phyloP scores from a whole-genome alignment of 2,329 filamentous ascomycete species.

The Paramyrothecium roridum region DNA sequence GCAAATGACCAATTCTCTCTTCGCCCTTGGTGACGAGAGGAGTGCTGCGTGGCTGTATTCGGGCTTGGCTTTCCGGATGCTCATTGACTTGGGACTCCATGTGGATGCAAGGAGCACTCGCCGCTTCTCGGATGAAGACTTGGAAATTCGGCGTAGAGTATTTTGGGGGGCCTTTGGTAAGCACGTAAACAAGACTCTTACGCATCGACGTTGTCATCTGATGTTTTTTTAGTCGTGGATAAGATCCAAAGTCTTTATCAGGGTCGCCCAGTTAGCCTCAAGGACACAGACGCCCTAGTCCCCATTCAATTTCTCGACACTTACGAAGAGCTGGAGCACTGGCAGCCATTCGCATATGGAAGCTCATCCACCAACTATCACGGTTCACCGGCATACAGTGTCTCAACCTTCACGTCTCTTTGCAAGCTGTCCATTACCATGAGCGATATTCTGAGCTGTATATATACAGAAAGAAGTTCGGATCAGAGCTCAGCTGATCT shows the following conservation, averaged over 20 bases:
- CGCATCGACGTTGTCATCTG: too few relatives aligned
- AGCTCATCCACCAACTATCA: constrained; percentile 20
- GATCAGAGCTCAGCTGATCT: constrained; percentile 30
- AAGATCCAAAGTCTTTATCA: constrained; percentile 55
- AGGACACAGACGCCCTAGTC: constrained; percentile 41
- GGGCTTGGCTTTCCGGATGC: constrained; percentile 53
- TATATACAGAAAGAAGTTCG: constrained; percentile 40
- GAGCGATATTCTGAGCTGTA: constrained; percentile 40
- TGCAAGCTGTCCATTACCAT: constrained; percentile 44
- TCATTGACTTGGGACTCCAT: constrained; percentile 53
- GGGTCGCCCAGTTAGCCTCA: constrained; percentile 45
- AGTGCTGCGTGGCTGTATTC: constrained; percentile 56
- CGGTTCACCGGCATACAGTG: constrained; percentile 35
- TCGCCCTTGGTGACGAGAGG: constrained; percentile 45
- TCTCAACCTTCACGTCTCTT: constrained; percentile 37
- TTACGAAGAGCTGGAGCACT: constrained; percentile 51
- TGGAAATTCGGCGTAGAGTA: constrained; percentile 39
- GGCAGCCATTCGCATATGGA: constrained; percentile 40
- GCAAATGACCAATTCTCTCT: constrained; percentile 47
- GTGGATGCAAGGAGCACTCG: constrained; percentile 29
- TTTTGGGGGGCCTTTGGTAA: constrained; percentile 41
- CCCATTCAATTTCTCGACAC: constrained; percentile 44
- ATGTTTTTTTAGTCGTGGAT: constrained; percentile 28
- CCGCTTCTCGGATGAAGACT: constrained; percentile 39
- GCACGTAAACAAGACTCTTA: background rate